Evolutionary conservation across 768 basidiomycete species (phyloP).

Genomic region (Pleurotus sapidus): DNA sequence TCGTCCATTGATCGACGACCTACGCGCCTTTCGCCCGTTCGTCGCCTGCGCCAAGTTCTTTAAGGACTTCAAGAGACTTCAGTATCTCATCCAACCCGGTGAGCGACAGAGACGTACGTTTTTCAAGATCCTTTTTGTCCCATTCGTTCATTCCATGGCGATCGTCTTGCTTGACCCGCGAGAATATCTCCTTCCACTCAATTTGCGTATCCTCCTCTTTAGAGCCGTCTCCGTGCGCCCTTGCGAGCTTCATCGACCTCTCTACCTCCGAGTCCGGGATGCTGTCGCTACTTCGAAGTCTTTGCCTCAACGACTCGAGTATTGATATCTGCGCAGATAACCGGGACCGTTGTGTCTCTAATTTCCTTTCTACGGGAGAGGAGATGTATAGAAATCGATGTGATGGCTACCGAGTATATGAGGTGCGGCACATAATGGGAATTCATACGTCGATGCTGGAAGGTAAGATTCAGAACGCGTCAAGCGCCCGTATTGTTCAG

Average conservation of each 20-base stretch:
- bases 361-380: slow-evolving; percentile 47
- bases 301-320: slow-evolving; percentile 54
- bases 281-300: slow-evolving; percentile 44
- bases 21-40: neutral
- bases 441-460: neutral
- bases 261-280: slow-evolving; percentile 50
- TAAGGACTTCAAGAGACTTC: neutral
- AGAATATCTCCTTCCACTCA: slow-evolving; percentile 4
- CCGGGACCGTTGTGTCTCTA: slow-evolving; percentile 52
- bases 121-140: slow-evolving; percentile 4
- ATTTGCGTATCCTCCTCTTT: neutral
- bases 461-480: too few species aligned
- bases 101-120: neutral
- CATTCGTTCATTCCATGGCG: neutral
- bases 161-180: neutral
- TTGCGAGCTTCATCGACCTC: slow-evolving; percentile 52
- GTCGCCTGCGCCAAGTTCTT: neutral
- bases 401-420: slow-evolving; percentile 62
- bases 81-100: neutral
- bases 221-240: slow-evolving; percentile 20
- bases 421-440: slow-evolving; percentile 59
- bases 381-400: slow-evolving; percentile 66
- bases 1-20: neutral
- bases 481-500: too few species aligned
- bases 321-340: slow-evolving; percentile 59